A percentile compares a stretch with the other conserved stretches of the same genome.
phyloP scores from a whole-genome alignment of 208 protist genomes.

The Crithidia fasciculata region DNA sequence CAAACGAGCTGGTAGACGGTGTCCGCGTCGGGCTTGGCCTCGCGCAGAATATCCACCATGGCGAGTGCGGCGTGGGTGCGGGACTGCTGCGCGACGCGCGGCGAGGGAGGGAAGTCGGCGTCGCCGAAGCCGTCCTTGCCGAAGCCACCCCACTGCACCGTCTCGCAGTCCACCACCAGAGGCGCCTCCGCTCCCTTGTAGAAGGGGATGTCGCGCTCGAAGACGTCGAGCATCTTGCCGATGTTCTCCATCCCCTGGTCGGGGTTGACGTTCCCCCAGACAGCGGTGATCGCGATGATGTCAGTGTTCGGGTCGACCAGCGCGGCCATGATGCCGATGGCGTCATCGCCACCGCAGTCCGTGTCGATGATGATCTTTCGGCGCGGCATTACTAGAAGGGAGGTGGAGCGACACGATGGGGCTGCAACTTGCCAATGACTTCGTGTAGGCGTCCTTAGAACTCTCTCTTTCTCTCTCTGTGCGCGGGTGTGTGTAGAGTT shows the following conservation, averaged over 20 bases:
- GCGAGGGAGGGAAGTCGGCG: slow-evolving; percentile 55
- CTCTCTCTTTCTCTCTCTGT: not conserved
- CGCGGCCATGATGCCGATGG: slow-evolving; percentile 85
- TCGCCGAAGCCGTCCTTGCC: slow-evolving; percentile 85
- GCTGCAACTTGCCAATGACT: too few relatives aligned
- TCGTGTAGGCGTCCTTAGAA: too few relatives aligned
- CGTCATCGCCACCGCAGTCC: slow-evolving; percentile 86
- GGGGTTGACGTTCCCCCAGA: slow-evolving; percentile 86
- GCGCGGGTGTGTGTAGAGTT: too few relatives aligned
- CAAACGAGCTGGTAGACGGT: slow-evolving; percentile 71
- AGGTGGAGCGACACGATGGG: not conserved
- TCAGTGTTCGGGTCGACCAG: slow-evolving; percentile 77
- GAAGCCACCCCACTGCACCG: slow-evolving; percentile 79
- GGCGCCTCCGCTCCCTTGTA: slow-evolving; percentile 65
- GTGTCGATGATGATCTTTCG: slow-evolving; percentile 89
- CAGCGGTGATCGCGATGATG: slow-evolving; percentile 66
- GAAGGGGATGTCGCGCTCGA: slow-evolving; percentile 75
- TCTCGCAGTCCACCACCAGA: slow-evolving; percentile 69
- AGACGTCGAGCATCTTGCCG: slow-evolving; percentile 80
- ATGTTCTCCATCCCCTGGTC: slow-evolving; percentile 83
- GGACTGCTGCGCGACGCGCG: slow-evolving; percentile 39
- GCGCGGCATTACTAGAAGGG: slow-evolving; percentile 43
- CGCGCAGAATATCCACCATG: slow-evolving; percentile 63
- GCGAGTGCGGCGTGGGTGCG: slow-evolving; percentile 64
- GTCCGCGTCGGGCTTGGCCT: slow-evolving; percentile 36